phyloP scores from a whole-genome alignment of 345 rosid genomes.

The Sisymbrium altissimum region DNA sequence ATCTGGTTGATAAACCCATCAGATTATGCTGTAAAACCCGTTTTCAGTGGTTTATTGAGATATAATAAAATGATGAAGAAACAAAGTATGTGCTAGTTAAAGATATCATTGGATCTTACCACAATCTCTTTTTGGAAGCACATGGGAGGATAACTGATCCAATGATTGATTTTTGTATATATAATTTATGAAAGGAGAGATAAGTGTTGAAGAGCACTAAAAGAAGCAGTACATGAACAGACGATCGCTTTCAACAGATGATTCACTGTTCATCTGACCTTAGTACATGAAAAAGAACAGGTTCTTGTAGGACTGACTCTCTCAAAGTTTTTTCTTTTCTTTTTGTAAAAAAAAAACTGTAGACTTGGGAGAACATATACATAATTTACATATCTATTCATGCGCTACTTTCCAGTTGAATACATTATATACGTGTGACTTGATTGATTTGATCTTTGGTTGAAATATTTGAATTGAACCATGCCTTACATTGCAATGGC shows the following conservation, averaged over 20 bases:
- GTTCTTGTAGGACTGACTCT: conserved; percentile 19
- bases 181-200: neutral
- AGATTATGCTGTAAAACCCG: neutral
- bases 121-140: conserved; percentile 34
- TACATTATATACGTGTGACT: conserved; percentile 1
- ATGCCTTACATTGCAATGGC: conserved; percentile 10
- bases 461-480: neutral
- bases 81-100: conserved; percentile 3
- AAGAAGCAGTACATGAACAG: conserved; percentile 35
- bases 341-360: conserved; percentile 9
- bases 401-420: neutral
- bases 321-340: neutral
- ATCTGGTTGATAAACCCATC: neutral
- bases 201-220: conserved; percentile 30
- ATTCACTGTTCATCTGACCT: conserved; percentile 37
- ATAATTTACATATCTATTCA: neutral
- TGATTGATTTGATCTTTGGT: conserved; percentile 31
- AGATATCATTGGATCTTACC: conserved; percentile 9
- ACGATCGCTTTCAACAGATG: conserved; percentile 31
- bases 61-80: conserved; percentile 1
- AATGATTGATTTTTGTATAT: conserved; percentile 26
- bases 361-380: conserved; percentile 3
- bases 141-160: conserved; percentile 35
- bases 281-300: conserved; percentile 29
- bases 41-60: neutral